Evolutionary conservation across 306 rosid species (phyloP).

Genomic region (Cucumis hystrix): DNA sequence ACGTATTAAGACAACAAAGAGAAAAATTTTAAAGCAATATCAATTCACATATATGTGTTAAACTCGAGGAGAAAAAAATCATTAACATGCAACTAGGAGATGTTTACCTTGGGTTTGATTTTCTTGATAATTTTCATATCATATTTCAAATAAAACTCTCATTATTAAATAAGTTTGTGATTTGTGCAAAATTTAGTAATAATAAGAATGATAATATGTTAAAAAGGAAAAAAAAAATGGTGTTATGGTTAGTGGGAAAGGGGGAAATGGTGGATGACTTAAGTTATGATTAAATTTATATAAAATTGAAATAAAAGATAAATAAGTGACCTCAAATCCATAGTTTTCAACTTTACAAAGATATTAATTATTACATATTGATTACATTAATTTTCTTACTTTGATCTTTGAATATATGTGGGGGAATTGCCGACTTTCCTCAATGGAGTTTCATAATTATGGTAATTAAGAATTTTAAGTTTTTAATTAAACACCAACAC

Average conservation of each 20-base stretch:
- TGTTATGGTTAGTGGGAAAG: neutral
- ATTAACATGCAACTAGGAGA: no score
- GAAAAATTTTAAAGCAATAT: no score
- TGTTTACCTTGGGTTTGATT: no score
- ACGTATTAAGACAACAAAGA: no score
- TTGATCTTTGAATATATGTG: neutral
- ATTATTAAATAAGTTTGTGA: no score
- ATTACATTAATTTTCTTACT: neutral
- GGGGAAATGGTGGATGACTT: neutral
- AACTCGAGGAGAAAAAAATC: no score
- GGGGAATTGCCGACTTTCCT: slow-evolving; percentile 3
- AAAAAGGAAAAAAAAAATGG: no score
- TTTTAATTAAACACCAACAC: neutral
- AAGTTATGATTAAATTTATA: neutral
- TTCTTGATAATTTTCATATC: no score
- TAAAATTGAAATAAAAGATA: neutral
- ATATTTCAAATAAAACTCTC: no score
- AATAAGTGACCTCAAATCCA: slow-evolving; percentile 1
- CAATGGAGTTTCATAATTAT: neutral
- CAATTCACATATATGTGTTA: no score
- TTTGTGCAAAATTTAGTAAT: no score
- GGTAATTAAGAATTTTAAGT: neutral
- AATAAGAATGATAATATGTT: no score
- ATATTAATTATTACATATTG: neutral
- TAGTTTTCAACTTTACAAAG: neutral